Percentiles rank a stretch among this genome's conserved stretches.
These are phyloP conservation scores for Debaryomyces coudertii DNA, from an alignment of 1,139 yeast genomes.

Conservation along the genomic window DNA sequence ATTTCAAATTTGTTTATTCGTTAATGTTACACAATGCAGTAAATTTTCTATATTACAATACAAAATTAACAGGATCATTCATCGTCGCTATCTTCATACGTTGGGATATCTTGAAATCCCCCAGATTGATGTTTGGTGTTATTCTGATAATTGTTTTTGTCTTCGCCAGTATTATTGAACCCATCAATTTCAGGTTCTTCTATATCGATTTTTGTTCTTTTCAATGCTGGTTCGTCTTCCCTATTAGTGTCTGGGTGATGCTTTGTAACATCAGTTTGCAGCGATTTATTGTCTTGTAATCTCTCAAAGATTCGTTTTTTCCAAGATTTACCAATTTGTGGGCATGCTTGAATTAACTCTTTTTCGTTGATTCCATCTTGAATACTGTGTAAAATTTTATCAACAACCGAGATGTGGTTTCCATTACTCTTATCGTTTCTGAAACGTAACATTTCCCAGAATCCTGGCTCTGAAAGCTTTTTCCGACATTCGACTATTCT, in stretches of 20 bases:
- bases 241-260: conserved; percentile 7
- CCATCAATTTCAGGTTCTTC: conserved; percentile 9
- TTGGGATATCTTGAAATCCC: conserved; percentile 41
- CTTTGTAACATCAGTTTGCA: conserved; percentile 4
- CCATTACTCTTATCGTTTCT: conserved; percentile 92
- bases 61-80: conserved; percentile 18
- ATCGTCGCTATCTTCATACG: conserved; percentile 48
- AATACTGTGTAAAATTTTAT: conserved; percentile 80
- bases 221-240: conserved; percentile 15
- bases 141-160: conserved; percentile 14
- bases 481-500: conserved; percentile 82
- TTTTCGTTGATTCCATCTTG: conserved; percentile 83
- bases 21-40: conserved; percentile 7
- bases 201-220: conserved; percentile 12
- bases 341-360: conserved; percentile 59
- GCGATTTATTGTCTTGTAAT: conserved; percentile 16
- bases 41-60: conserved; percentile 4
- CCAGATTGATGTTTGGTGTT: conserved; percentile 23
- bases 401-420: conserved; percentile 79
- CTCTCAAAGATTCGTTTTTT: conserved; percentile 38
- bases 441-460: conserved; percentile 86
- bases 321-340: conserved; percentile 38
- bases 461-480: conserved; percentile 53
- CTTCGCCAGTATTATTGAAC: conserved; percentile 11
- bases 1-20: background rate